Evolutionary conservation across 75 land plant species (phyloP), one percentile per base, ranked within the genome.

Genomic region (Pinus taeda): DNA sequence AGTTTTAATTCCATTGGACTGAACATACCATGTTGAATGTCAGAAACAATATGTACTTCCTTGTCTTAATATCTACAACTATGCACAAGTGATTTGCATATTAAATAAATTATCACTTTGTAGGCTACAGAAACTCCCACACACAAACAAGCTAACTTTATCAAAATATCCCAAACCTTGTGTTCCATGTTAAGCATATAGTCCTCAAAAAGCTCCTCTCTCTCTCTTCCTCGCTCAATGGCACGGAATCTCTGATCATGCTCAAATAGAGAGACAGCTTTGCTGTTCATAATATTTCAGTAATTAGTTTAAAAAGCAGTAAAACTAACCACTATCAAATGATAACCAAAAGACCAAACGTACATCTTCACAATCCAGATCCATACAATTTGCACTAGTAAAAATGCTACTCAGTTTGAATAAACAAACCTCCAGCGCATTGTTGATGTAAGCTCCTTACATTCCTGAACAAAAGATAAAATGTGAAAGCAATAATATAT

Each of bases 161-260:
- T 65, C 3, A 36, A 65, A 33, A 65, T 15, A 36, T 15, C 39
- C 69, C 69, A 65, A 36, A 93, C 98, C 89, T 95, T 95, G 49
- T 82, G 88, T 75, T 90, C 87, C 67, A 96, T 85, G 45, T 91
- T 93, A 57, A 84, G 78, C 61, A 96, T 72, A 81, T 90, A 92
- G 60, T 80, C 88, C 45, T 92, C 92, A 83, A 88, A 95, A 58
- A 95, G 88, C 78, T 95, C 98, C 57, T 90, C 94, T 59, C 92
- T 88, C 57, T 95, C 98, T 76, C 92, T 87, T 21, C 82, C 77
- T 55, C 91, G 83, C 71, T 96, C 97, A 78, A 96, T 91, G 78
- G 97, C 97, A 67, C 78, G 84, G 60, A 94, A 96, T 24, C 97
- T 88, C 69, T 90, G 91, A 86, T 96, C 99, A 80, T 83, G 87